Base-by-base conservation (phyloP, 176 grass and related monocot genomes). In the Oryza meyeriana region DNA sequence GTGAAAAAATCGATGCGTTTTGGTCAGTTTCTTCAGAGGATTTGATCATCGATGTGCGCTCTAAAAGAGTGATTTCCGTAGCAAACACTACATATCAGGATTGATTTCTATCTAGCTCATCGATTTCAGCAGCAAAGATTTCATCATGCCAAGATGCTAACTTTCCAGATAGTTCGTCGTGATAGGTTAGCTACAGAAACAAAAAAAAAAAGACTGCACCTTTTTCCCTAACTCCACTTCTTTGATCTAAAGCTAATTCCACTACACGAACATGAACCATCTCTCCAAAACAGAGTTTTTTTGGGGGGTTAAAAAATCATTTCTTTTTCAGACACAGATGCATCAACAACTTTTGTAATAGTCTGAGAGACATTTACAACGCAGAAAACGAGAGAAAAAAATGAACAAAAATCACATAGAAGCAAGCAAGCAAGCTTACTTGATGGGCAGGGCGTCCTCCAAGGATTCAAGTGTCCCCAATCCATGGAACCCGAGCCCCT, bases 381-480 rank as follows among this genome's bases (percentile, higher is more conserved):
- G n/a, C 18, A 62, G 28, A 44, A 66, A 66, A 12, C 18, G 3
- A 12, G 2, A 31, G 4, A 52, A 29, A 5, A 18, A 20, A 34
- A 30, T 7, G 11, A 18, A 33, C 4, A 33, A 59, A 64, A 36
- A 72, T 39, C 16, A 27, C 27, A 33, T 3, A 13, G 22, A 79
- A 10, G 1, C 7, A 29, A 22, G 6, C 0, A 22, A 8, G 18
- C 52, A 9, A 71, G 71, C 81, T 85, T 85, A 93, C 91, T 93
- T 93, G 85, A 57, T 79, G n/a, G 88, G 91, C 12, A 93, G 85
- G 6, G 85, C 88, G 24, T 93, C 87, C 61, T 93, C 91, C 20
- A 93, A 44, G 42, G 81, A 90, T 12, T 93, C 91, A 17, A 93
- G 45, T 41, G 87, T 83, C 5, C 69, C 64, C 12, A 92, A 52